These are phyloP conservation scores for Ceratocystis cubensis DNA, from an alignment of 2,329 filamentous ascomycete species.

Conservation along the genomic window DNA sequence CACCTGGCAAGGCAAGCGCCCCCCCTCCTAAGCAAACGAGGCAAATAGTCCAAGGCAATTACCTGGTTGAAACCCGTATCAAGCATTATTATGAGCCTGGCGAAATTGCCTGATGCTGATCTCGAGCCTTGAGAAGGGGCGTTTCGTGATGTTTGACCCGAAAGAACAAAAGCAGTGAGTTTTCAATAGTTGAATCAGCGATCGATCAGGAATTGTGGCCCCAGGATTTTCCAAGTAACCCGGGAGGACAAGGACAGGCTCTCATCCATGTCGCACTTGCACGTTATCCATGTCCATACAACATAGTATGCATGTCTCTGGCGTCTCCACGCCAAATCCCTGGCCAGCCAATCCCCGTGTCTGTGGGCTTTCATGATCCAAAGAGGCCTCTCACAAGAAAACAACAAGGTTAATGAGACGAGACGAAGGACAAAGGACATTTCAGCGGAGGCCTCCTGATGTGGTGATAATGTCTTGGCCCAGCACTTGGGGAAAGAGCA, in stretches of 20 bases:
- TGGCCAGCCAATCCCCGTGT: neutral
- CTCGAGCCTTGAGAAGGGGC: neutral
- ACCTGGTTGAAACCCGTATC: neutral
- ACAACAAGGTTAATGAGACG: neutral
- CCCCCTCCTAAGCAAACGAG: neutral
- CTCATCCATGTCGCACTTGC: neutral
- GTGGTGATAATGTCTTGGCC: constrained; percentile 23
- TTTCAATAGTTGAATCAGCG: neutral
- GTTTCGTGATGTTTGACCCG: neutral
- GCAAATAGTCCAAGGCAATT: neutral
- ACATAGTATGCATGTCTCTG: neutral
- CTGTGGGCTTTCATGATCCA: neutral
- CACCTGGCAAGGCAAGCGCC: neutral
- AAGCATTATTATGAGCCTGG: neutral
- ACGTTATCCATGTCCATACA: neutral
- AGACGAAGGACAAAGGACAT: neutral
- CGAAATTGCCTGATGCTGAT: neutral
- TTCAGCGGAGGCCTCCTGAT: constrained; percentile 24
- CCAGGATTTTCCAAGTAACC: neutral
- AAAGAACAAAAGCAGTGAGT: neutral
- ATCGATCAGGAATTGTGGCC: neutral
- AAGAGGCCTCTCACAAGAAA: neutral
- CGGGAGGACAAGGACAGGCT: too few species aligned
- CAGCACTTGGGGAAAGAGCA: neutral
- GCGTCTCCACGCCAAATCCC: neutral